Evolutionary conservation across 148 eudicot species (phyloP).

Genomic region (Cornus kousa): DNA sequence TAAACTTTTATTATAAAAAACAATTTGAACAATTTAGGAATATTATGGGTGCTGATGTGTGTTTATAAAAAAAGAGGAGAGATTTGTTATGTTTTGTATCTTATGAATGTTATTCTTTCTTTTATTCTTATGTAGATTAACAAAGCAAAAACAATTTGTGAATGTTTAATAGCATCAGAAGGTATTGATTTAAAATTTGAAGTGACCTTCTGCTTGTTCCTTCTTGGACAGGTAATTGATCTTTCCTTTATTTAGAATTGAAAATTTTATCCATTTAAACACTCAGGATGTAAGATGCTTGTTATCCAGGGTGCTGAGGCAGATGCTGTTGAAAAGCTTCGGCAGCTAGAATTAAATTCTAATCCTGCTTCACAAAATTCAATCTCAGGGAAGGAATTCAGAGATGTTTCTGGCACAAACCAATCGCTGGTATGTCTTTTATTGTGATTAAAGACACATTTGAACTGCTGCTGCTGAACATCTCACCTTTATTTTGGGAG

Average conservation of each 20-base stretch:
- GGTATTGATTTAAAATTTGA: constrained; percentile 88
- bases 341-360: constrained; percentile 51
- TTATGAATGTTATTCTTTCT: not conserved
- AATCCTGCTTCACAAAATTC: constrained; percentile 47
- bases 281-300: constrained; percentile 8
- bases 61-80: not conserved
- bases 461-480: not conserved
- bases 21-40: constrained; percentile 1
- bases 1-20: not conserved
- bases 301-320: constrained; percentile 72
- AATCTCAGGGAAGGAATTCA: constrained; percentile 46
- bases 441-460: not conserved
- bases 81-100: not conserved
- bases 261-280: not conserved
- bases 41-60: not conserved
- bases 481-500: not conserved
- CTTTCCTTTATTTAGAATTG: constrained; percentile 6
- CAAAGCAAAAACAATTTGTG: constrained; percentile 81
- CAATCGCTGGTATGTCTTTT: constrained; percentile 56
- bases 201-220: constrained; percentile 79
- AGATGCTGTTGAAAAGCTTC: constrained; percentile 72
- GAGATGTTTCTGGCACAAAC: constrained; percentile 45
- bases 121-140: constrained; percentile 57
- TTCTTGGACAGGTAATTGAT: constrained; percentile 81
- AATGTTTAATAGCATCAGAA: constrained; percentile 79